Conservation (phyloP, 2,329 filamentous ascomycete genomes). For the Penicillium sp. region DNA sequence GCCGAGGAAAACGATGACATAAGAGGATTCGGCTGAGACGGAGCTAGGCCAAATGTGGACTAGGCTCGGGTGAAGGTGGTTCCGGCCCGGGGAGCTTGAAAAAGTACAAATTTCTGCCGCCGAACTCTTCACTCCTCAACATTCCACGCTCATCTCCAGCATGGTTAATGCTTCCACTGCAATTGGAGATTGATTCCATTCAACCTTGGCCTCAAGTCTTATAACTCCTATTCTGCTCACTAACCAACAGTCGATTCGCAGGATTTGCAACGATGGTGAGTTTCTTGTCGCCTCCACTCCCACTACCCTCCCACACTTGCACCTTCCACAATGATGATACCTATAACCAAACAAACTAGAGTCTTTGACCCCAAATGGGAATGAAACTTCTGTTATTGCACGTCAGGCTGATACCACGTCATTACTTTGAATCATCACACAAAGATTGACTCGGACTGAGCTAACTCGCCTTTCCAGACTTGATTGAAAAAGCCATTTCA, state of each 20-base stretch:
- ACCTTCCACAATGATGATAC: slow-evolving; percentile 71
- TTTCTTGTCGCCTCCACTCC: slow-evolving; percentile 8
- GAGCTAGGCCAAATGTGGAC: slow-evolving; percentile 8
- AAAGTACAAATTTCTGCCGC: slow-evolving; percentile 29
- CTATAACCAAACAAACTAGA: slow-evolving; percentile 82
- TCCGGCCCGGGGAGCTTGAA: slow-evolving; percentile 34
- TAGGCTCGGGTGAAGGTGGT: slow-evolving; percentile 31
- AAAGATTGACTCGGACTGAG: slow-evolving; percentile 13
- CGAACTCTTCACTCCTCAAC: slow-evolving; percentile 18
- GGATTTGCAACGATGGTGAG: slow-evolving; percentile 30
- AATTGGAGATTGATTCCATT: slow-evolving; percentile 7
- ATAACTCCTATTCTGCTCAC: neutral
- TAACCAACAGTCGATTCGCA: slow-evolving; percentile 9
- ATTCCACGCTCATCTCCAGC: slow-evolving; percentile 21
- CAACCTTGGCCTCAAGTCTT: neutral
- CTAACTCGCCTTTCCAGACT: slow-evolving; percentile 23
- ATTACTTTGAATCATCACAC: slow-evolving; percentile 19
- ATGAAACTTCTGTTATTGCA: slow-evolving; percentile 81
- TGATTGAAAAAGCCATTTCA: slow-evolving; percentile 10
- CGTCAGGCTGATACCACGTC: slow-evolving; percentile 83
- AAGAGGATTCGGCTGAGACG: neutral
- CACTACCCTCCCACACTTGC: slow-evolving; percentile 21
- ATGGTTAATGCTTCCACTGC: slow-evolving; percentile 21
- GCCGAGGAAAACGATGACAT: neutral
- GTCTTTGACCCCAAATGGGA: slow-evolving; percentile 81